Percentiles rank a stretch among this genome's conserved stretches.
Conservation (phyloP, 306 rosid genomes). For the Betula pendula region DNA sequence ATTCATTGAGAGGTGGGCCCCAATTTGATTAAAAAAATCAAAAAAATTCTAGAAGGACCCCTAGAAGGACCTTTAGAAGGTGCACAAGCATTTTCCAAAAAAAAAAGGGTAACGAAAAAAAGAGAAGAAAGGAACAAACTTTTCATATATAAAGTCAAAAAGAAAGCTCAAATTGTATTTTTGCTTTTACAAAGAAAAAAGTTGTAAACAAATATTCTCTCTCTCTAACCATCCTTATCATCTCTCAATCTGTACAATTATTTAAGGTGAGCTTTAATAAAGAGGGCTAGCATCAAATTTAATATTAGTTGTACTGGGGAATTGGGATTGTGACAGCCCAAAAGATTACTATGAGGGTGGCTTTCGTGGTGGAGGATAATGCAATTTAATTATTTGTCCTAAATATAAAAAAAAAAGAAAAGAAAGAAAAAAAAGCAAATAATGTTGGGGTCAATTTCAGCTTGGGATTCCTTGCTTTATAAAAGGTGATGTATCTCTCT, state of each 20-base stretch:
- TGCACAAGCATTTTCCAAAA: too few species aligned
- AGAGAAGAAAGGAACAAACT: neutral
- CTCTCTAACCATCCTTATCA: neutral
- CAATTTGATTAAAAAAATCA: too few species aligned
- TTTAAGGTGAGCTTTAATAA: neutral
- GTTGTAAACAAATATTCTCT: too few species aligned
- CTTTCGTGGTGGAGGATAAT: conserved; percentile 43
- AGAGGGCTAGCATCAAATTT: neutral
- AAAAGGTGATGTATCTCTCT: conserved; percentile 2
- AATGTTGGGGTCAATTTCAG: conserved; percentile 22
- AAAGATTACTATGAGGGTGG: conserved; percentile 6
- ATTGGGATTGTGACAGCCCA: conserved; percentile 17
- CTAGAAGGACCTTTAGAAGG: too few species aligned
- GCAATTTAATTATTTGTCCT: neutral
- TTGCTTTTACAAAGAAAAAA: neutral
- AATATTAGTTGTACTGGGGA: conserved; percentile 12
- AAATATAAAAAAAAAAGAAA: too few species aligned
- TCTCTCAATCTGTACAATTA: conserved; percentile 15
- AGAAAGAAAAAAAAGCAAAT: conserved; percentile 8
- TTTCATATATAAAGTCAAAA: neutral
- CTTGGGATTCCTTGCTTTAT: conserved; percentile 33
- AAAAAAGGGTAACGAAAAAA: neutral
- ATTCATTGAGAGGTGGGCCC: too few species aligned
- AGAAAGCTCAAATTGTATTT: neutral
- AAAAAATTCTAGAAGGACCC: too few species aligned